phyloP scores from a whole-genome alignment of 257 asterid species.

The Primulina huaijiensis region DNA sequence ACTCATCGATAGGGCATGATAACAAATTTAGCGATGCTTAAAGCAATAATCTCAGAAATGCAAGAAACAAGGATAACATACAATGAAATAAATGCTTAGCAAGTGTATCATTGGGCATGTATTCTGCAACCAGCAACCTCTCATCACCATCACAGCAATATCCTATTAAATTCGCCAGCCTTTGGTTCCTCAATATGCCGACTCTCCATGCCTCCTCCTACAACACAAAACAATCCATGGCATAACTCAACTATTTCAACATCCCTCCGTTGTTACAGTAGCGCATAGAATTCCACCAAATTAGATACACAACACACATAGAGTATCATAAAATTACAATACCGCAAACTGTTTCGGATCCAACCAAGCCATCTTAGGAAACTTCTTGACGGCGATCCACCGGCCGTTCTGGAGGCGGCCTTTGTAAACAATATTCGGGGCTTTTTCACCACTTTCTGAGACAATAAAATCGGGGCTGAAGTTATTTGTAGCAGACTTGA shows the following conservation, averaged over 20 bases:
- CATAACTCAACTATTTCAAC: not conserved
- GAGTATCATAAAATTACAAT: not conserved
- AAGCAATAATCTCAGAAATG: constrained; percentile 5
- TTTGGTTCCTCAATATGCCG: constrained; percentile 57
- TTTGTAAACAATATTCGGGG: constrained; percentile 65
- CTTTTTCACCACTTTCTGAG: constrained; percentile 68
- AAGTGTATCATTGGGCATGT: constrained; percentile 68
- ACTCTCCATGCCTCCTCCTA: constrained; percentile 66
- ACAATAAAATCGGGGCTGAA: constrained; percentile 64
- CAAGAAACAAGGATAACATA: constrained; percentile 26
- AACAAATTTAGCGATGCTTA: not conserved
- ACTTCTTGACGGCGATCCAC: constrained; percentile 65
- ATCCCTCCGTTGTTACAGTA: not conserved
- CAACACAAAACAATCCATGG: constrained; percentile 1
- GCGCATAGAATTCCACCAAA: constrained; percentile 12
- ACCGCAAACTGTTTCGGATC: constrained; percentile 79
- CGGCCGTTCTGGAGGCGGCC: constrained; percentile 62
- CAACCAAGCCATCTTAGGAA: constrained; percentile 67
- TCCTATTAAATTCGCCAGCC: constrained; percentile 63
- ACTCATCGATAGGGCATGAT: not conserved
- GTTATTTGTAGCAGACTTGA: constrained; percentile 57
- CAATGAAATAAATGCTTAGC: constrained; percentile 73
- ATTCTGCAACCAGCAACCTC: constrained; percentile 67
- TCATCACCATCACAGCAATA: constrained; percentile 81
- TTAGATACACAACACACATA: constrained; percentile 2